These are phyloP conservation scores for Bruguiera parviflora DNA, from an alignment of 345 rosid species.

Conservation along the genomic window DNA sequence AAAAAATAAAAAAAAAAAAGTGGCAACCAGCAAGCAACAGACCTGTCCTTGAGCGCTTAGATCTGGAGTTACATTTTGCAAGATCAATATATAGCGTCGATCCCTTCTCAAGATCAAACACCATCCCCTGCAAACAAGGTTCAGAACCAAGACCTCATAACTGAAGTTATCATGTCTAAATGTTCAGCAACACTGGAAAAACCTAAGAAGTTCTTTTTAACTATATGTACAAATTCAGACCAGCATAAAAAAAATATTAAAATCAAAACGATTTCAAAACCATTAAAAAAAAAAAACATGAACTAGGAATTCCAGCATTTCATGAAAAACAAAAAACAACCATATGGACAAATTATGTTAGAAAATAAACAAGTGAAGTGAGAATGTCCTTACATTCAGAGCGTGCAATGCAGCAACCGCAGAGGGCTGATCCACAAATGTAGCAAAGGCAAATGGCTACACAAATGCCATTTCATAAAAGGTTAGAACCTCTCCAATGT, in stretches of 20 bases:
- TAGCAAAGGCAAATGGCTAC: constrained; percentile 88
- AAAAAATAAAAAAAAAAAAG: not conserved
- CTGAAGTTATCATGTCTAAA: not conserved
- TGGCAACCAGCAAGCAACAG: constrained; percentile 14
- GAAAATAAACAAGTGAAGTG: not conserved
- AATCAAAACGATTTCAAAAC: too few species aligned
- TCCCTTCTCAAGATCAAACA: constrained; percentile 87
- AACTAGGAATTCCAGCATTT: not conserved
- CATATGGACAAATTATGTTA: not conserved
- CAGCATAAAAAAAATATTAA: not conserved
- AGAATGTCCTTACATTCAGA: constrained; percentile 56
- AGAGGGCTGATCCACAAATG: constrained; percentile 67
- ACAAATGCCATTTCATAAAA: constrained; percentile 19
- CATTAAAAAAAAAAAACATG: too few species aligned
- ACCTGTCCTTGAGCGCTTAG: constrained; percentile 82
- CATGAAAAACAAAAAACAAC: not conserved
- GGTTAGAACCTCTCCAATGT: constrained; percentile 1
- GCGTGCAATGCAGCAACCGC: constrained; percentile 74
- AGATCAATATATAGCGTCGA: constrained; percentile 75
- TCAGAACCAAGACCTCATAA: constrained; percentile 12
- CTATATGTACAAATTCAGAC: not conserved
- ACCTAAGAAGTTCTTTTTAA: not conserved
- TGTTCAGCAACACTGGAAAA: not conserved
- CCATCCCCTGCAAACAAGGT: constrained; percentile 62
- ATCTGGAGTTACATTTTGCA: constrained; percentile 85